Conservation (phyloP, 2,329 filamentous ascomycete species). For the Trichoderma afroharzianum region DNA sequence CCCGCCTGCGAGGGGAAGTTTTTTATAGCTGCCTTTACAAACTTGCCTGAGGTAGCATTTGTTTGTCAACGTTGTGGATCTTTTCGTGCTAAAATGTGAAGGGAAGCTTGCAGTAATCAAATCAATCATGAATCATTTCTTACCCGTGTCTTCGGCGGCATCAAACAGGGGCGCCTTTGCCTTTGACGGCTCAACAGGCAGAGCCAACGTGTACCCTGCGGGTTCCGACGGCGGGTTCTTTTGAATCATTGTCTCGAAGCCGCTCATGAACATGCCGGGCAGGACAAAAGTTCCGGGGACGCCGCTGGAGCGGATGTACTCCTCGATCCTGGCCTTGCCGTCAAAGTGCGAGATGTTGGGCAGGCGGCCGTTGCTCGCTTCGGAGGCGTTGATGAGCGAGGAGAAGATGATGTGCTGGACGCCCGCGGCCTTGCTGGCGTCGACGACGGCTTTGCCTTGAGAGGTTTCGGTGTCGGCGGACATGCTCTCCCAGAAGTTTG, state of each 20-base stretch:
- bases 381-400: constrained; percentile 39
- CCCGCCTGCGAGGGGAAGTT: constrained; percentile 26
- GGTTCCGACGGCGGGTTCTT: constrained; percentile 25
- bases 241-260: constrained; percentile 32
- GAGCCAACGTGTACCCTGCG: constrained; percentile 27
- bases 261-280: constrained; percentile 54
- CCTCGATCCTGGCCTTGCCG: constrained; percentile 52
- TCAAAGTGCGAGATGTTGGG: constrained; percentile 50
- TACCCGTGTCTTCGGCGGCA: constrained; percentile 38
- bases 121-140: constrained; percentile 12
- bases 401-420: constrained; percentile 47
- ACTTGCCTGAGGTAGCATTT: constrained; percentile 27
- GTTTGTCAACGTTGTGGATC: neutral
- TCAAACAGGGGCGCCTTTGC: constrained; percentile 39
- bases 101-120: neutral
- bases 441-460: constrained; percentile 45
- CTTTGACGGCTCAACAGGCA: constrained; percentile 31
- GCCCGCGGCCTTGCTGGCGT: constrained; percentile 41
- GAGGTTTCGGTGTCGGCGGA: constrained; percentile 35
- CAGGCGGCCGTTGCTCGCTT: constrained; percentile 37
- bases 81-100: neutral
- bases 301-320: constrained; percentile 50
- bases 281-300: constrained; percentile 51
- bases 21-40: constrained; percentile 34
- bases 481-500: constrained; percentile 37